These are phyloP conservation scores for Elaeis oleifera DNA, from an alignment of 202 grass and related monocot species.

Conservation along the genomic window DNA sequence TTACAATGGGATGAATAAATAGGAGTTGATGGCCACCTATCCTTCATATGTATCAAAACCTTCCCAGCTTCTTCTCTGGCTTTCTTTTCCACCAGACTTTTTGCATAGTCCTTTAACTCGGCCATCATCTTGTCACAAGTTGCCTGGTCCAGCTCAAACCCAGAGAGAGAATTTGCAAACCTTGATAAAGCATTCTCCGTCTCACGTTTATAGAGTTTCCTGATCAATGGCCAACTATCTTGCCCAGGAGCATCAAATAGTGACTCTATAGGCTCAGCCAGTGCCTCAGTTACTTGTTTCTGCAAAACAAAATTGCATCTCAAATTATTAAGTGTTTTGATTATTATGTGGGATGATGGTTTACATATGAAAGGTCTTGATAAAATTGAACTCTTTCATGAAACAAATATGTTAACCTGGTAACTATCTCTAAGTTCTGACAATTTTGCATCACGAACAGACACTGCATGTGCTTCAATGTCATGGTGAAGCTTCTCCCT, in stretches of 20 bases:
- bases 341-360: too few species aligned
- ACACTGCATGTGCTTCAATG: constrained; percentile 50
- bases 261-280: constrained; percentile 63
- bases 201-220: constrained; percentile 48
- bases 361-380: too few species aligned
- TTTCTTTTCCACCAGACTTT: constrained; percentile 60
- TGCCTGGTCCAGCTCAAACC: constrained; percentile 62
- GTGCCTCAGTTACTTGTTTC: constrained; percentile 47
- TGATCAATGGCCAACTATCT: constrained; percentile 58
- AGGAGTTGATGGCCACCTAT: constrained; percentile 42
- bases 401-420: constrained; percentile 33
- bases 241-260: constrained; percentile 48
- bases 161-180: constrained; percentile 46
- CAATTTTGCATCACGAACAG: constrained; percentile 40
- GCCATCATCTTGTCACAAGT: constrained; percentile 38
- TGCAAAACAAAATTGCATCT: constrained; percentile 7
- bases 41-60: constrained; percentile 79
- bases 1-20: neutral
- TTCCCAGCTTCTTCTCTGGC: constrained; percentile 71
- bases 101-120: constrained; percentile 53
- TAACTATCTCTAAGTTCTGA: constrained; percentile 52
- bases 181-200: constrained; percentile 38
- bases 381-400: too few species aligned
- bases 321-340: too few species aligned
- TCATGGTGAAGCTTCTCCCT: constrained; percentile 51